Evolutionary conservation across 495 filamentous ascomycete species (phyloP), one percentile per base, ranked within the genome.

Genomic region (Cryomyces minteri): DNA sequence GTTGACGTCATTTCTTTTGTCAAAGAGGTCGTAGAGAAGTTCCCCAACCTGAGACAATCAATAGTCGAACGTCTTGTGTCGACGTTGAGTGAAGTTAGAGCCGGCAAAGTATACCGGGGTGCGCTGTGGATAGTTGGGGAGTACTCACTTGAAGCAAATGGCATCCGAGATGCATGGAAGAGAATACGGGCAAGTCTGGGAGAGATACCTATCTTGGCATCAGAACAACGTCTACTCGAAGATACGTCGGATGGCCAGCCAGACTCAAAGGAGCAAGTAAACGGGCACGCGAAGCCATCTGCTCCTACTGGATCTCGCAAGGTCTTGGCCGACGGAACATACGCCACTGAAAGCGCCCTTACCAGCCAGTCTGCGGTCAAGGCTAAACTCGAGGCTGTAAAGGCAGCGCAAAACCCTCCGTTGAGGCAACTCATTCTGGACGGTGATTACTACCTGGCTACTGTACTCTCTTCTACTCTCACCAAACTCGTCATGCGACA

Each of bases 401-500:
- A 96, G 65, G 84, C 88, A 43, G 87, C 88, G 5, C 84, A 92
- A 60, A 99, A 99, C 62, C 92, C 92, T 4, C 92, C 92, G 39
- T 73, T 99, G 48, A 77, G 92, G 47, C 87, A 94, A 51, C 74
- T 99, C 39, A 94, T 99, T 43, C 70, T 99, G 14, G 92, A 99
- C 57, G 90, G 92, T 37, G 92, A 99, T 58, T 96, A 88, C 64
- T 99, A 94, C 58, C 71, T 99, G n/a, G 80, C 87, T 12, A 82
- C 90, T 6, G 90, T 96, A 10, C 79, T 99, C 31, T 83, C 90
- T 0, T 85, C 87, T 6, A 94, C 92, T 2, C 73, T 99, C 47
- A 95, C 90, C 6, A 99, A 99, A 61, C 70, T 99, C 41, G 92
- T 96, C 46, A 96, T 99, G 87, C 83, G 92, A 36, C 88, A 99